Base-by-base conservation (phyloP, 1,284 basidiomycete species). In the Fomitopsis palustris region DNA sequence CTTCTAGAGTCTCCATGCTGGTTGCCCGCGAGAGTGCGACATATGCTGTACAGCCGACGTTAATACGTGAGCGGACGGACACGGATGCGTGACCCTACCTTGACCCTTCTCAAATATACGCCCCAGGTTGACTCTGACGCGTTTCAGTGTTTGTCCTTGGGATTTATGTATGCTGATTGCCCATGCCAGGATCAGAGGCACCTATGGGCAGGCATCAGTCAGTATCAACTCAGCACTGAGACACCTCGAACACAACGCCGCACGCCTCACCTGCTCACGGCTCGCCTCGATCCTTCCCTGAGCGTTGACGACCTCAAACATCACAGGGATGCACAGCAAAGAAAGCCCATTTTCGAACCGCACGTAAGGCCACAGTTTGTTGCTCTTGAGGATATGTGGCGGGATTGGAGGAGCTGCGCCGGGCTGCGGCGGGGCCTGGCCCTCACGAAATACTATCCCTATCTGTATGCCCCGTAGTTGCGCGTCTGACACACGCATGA, bases 151-250 rank as follows among this genome's bases (percentile, higher is more conserved):
- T 71, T 93, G 92, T 0, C 92, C 92, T 69, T 94, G 93, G 2
- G 88, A 87, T 71, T 96, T 95, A 73, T 95, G 93, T 23, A 95
- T 87, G 59, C 89, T 91, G 68, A 92, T 75, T 0, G 92, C 90
- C 88, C 89, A 93, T 0, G 90, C 85, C 2, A 93, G 77, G 55
- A 93, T 93, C 23, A 94, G 73, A 1, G 90, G 91, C 16, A 92
- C 74, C 84, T 93, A 14, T 5, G 23, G 6, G 19, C 3, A 29
- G 31, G 12, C 5, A 39, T 17, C 53, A 35, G 33, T 23, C n/a
- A n/a, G n/a, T n/a, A n/a, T n/a, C n/a, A n/a, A 38, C 16, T 6
- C 5, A 17, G 21, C 10, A 6, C 10, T 12, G 47, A 2, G 31
- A 9, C 35, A 47, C 5, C n/a, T 47, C 23, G 8, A 52, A 10